Base-by-base conservation (phyloP, 345 rosid species). In the Alliaria petiolata region DNA sequence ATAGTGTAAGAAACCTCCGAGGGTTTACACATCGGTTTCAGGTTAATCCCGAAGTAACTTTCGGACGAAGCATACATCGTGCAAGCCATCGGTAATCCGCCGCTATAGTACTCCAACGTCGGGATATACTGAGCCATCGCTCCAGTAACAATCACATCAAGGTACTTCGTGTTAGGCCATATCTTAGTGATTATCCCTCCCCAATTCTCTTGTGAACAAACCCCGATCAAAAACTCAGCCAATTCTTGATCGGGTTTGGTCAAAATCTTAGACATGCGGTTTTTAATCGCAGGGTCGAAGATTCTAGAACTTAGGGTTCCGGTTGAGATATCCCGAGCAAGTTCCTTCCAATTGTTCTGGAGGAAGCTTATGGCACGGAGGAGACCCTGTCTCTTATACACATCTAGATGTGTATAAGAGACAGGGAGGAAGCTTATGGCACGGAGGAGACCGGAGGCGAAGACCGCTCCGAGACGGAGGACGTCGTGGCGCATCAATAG, bases 111-210 rank as follows among this genome's bases (percentile, higher is more conserved):
- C 62, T 93, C 97, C 14, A 93, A 85, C 0, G 91, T 91, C 0
- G 98, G 97, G 68, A 93, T 91, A 67, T 93, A 93, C 65, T 91
- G 98, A 42, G 98, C 92, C 98, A 93, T 93, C 6, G 97, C 87
- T 13, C 98, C 98, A 0, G 98, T 93, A 20, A 93, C 96, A 22
- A 93, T 89, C 65, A 91, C 98, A 3, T 93, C 98, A 0, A 93
- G 84, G 38, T 93, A 93, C 76, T 80, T 91, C 0, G 97, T 86
- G 69, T 91, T 89, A 8, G 97, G 98, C 98, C 98, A 91, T 28
- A 91, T 82, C 56, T 89, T 80, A 0, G 83, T 81, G 45, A 93
- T 81, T 2, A 93, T 89, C 11, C 92, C 76, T 20, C 82, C 87
- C 98, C 97, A 93, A 1, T 74, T 79, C 65, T 86, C 88, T 10